Conservation (phyloP, 192 early-diverging fungal species). For the Podila epigama region DNA sequence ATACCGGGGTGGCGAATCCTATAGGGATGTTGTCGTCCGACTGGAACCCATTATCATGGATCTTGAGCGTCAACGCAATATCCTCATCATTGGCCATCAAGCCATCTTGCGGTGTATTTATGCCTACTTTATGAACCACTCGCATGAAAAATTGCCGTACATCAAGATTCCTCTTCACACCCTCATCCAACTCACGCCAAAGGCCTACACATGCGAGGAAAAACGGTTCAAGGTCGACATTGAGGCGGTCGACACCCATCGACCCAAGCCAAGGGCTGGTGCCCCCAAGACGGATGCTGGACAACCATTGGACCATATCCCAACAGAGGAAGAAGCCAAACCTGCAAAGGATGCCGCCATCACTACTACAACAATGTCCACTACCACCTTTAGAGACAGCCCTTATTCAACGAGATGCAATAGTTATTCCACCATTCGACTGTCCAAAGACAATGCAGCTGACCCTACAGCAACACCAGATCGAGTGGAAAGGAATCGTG, state of each 20-base stretch:
- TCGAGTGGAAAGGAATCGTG: not conserved
- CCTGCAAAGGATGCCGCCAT: slow-evolving; percentile 15
- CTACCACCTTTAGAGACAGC: slow-evolving; percentile 35
- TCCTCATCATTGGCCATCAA: slow-evolving; percentile 98
- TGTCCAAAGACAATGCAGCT: not conserved
- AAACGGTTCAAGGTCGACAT: slow-evolving; percentile 95
- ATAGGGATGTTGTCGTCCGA: slow-evolving; percentile 94
- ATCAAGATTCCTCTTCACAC: slow-evolving; percentile 99
- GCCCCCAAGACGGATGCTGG: not conserved
- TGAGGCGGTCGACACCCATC: slow-evolving; percentile 97
- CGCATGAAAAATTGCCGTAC: slow-evolving; percentile 96
- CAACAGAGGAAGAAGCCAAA: slow-evolving; percentile 1
- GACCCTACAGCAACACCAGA: not conserved
- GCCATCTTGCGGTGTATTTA: slow-evolving; percentile 98
- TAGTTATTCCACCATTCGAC: not conserved
- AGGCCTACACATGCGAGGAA: slow-evolving; percentile 95
- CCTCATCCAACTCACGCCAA: slow-evolving; percentile 95
- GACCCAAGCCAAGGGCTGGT: slow-evolving; percentile 67
- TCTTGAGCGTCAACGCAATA: slow-evolving; percentile 95
- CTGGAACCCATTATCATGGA: slow-evolving; percentile 99
- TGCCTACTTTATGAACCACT: slow-evolving; percentile 95
- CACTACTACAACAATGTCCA: slow-evolving; percentile 46
- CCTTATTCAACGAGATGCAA: not conserved
- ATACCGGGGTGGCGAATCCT: slow-evolving; percentile 86
- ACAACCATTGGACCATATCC: not conserved